Conservation (phyloP, 495 filamentous ascomycete genomes). For the Tuber calosporum region DNA sequence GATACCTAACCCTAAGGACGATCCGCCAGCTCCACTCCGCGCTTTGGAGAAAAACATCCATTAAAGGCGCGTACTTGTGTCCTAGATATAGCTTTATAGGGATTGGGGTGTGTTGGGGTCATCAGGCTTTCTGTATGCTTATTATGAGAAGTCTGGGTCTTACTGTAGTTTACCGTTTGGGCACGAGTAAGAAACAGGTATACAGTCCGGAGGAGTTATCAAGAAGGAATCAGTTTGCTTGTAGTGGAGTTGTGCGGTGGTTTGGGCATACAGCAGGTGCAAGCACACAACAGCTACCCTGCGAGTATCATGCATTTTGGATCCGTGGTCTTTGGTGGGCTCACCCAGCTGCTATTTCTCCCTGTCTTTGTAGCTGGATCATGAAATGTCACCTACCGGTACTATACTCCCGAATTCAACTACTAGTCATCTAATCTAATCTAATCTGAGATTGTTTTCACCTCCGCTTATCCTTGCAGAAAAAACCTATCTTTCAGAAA, state of each 20-base stretch:
- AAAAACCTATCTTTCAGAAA: neutral
- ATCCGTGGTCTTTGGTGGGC: neutral
- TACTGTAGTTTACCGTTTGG: no score
- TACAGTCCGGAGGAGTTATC: neutral
- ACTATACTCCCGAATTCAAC: neutral
- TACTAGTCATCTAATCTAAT: neutral
- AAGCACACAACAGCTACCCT: neutral
- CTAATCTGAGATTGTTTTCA: conserved; percentile 28
- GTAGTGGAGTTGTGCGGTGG: neutral
- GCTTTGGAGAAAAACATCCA: neutral
- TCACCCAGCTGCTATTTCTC: neutral
- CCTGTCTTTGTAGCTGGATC: neutral
- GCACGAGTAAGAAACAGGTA: no score
- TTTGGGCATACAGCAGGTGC: neutral
- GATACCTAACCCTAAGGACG: neutral
- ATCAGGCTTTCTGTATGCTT: no score
- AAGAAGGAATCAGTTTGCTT: neutral
- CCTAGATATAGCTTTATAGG: neutral
- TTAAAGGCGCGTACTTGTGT: neutral
- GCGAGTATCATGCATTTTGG: neutral
- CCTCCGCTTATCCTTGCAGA: neutral
- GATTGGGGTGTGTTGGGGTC: no score
- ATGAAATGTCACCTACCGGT: neutral
- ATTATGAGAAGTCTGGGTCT: no score
- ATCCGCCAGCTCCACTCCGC: neutral